Evolutionary conservation across 805 yeast genomes (phyloP).

Genomic region (Wickerhamomyces canadensis): DNA sequence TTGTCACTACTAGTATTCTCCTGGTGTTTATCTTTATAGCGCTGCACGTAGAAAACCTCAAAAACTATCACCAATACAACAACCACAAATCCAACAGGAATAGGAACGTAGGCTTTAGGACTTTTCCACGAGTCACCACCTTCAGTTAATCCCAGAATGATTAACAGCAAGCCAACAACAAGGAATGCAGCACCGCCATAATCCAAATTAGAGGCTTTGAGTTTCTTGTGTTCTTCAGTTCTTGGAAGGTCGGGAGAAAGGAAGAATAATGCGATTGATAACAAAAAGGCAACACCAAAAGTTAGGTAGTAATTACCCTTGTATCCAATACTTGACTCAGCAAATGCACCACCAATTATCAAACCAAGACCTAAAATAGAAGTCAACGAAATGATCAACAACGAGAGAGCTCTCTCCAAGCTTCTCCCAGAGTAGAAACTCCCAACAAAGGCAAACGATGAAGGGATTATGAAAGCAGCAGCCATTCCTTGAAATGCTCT

Average conservation of each 20-base stretch:
- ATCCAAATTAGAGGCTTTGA: slow-evolving; percentile 27
- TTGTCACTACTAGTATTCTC: too few species aligned
- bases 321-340: slow-evolving; percentile 32
- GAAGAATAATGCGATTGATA: slow-evolving; percentile 22
- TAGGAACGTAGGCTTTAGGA: slow-evolving; percentile 36
- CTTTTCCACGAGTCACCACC: slow-evolving; percentile 39
- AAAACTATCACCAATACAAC: slow-evolving; percentile 23
- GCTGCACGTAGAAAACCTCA: slow-evolving; percentile 25
- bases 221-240: slow-evolving; percentile 16
- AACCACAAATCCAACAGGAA: slow-evolving; percentile 33
- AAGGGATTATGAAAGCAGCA: slow-evolving; percentile 37
- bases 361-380: slow-evolving; percentile 34
- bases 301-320: slow-evolving; percentile 33
- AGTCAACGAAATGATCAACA: slow-evolving; percentile 23
- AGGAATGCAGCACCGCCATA: slow-evolving; percentile 30
- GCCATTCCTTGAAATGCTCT: slow-evolving; percentile 41
- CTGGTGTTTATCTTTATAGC: slow-evolving; percentile 12
- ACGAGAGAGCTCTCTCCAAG: slow-evolving; percentile 24
- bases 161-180: slow-evolving; percentile 31
- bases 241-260: slow-evolving; percentile 26
- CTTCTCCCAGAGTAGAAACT: slow-evolving; percentile 24
- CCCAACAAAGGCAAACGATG: slow-evolving; percentile 29
- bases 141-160: slow-evolving; percentile 40
- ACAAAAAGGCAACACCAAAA: slow-evolving; percentile 26
- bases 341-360: slow-evolving; percentile 41